These are phyloP conservation scores for Uronychia binucleata DNA, from an alignment of 73 alveolate genomes.

Conservation along the genomic window DNA sequence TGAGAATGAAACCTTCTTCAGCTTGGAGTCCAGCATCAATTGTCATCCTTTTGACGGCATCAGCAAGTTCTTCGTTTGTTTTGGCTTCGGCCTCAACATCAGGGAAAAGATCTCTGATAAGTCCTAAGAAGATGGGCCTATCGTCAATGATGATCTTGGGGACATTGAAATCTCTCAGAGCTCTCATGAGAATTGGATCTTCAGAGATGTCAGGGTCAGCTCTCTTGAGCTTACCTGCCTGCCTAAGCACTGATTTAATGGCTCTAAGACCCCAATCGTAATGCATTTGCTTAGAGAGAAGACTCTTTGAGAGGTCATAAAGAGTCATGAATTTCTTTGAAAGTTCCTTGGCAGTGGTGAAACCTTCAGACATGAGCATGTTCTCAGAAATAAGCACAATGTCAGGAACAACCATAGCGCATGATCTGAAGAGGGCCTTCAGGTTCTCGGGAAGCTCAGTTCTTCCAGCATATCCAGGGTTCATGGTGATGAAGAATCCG, in stretches of 20 bases:
- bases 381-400: constrained; percentile 98
- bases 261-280: constrained; percentile 99
- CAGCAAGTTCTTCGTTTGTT: constrained; percentile 75
- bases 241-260: constrained; percentile 98
- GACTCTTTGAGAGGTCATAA: constrained; percentile 90
- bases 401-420: constrained; percentile 99
- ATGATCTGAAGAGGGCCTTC: constrained; percentile 98
- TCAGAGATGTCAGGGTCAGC: constrained; percentile 98
- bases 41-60: constrained; percentile 73
- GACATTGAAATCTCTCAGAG: constrained; percentile 98
- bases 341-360: constrained; percentile 95
- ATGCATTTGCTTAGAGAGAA: constrained; percentile 98
- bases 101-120: constrained; percentile 98
- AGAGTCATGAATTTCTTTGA: constrained; percentile 97
- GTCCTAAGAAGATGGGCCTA: constrained; percentile 94
- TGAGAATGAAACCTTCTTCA: constrained; percentile 97
- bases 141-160: constrained; percentile 99
- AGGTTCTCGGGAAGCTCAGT: constrained; percentile 99
- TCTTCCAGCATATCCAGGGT: constrained; percentile 99
- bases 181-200: constrained; percentile 99
- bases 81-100: constrained; percentile 94
- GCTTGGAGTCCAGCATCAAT: constrained; percentile 84
- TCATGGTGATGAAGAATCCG: constrained; percentile 99
- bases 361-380: constrained; percentile 99
- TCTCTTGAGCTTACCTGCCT: constrained; percentile 99